Evolutionary conservation across 331 rosid species (phyloP), one percentile per base, ranked within the genome.

Genomic region (Stylosanthes scabra): DNA sequence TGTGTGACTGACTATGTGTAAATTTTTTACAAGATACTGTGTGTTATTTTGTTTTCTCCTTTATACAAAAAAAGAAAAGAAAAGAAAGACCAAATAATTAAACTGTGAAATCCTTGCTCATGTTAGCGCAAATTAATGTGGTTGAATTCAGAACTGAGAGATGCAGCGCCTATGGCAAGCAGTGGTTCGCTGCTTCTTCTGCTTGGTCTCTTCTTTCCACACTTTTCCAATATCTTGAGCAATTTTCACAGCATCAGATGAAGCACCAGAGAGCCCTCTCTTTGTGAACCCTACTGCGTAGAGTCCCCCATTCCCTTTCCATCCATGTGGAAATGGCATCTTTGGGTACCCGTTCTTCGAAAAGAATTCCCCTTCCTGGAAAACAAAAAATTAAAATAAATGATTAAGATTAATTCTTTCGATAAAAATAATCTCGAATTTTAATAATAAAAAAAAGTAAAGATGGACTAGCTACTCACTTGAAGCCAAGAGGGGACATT

Each of bases 401-500:
- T 20, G 25, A 1, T 20, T 20, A 20, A 20, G 25, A 20, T 20
- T 20, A 20, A 20, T 20, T 20, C 25, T 20, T 20, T 20, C 25
- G n/a, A n/a, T n/a, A n/a, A 29, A 31, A 31, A 12, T 47, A 47
- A 47, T 13, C 13, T 11, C 1, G 13, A 49, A 12, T 49, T 13
- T 5, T 3, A 31, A 46, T 3, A 9, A 5, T 46, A 3, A 3
- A 10, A 3, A 41, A 59, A 40, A 63, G 76, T 20, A 82, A 76
- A 31, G 0, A 31, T 31, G 6, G 5, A 69, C 76, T 77, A 20
- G 72, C 80, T 41, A 74, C 90, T 89, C 86, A 93, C 98, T 97
- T 89, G 96, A 71, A 95, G 96, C 99, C 99, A 95, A 78, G 84
- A 90, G 61, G 98, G 99, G 66, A 95, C 99, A 27, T 92, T 95